A percentile compares a stretch with the other conserved stretches of the same genome.
These are phyloP conservation scores for Sphagnum magellanicum DNA, from an alignment of 228 moss, liverwort and hornwort genomes.

Conservation along the genomic window DNA sequence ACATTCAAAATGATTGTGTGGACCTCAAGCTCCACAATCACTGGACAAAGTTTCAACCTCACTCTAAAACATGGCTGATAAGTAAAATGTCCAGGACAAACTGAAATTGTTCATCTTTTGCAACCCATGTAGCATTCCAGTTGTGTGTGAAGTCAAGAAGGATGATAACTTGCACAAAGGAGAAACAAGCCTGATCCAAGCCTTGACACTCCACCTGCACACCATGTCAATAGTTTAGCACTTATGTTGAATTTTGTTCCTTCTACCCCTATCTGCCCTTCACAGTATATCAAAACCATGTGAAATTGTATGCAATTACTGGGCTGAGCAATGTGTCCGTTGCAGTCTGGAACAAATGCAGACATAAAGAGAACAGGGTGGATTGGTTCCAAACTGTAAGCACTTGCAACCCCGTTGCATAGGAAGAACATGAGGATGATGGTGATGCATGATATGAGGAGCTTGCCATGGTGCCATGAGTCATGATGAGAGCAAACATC, in stretches of 20 bases:
- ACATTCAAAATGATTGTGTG: too few relatives aligned
- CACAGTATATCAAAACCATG: too few relatives aligned
- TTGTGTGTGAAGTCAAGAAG: constrained; percentile 92
- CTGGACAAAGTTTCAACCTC: too few relatives aligned
- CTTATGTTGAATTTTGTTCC: too few relatives aligned
- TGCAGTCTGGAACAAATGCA: too few relatives aligned
- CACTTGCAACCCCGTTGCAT: constrained; percentile 70
- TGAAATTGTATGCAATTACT: too few relatives aligned
- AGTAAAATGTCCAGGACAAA: constrained; percentile 12
- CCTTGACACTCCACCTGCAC: constrained; percentile 70
- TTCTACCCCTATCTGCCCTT: too few relatives aligned
- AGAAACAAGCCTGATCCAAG: constrained; percentile 92
- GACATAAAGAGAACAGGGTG: too few relatives aligned
- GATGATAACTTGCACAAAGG: constrained; percentile 87
- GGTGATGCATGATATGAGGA: constrained; percentile 62
- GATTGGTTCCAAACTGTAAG: constrained; percentile 45
- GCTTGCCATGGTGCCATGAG: constrained; percentile 91
- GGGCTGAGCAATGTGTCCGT: too few relatives aligned
- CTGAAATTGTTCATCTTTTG: constrained; percentile 90
- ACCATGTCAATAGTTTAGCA: not conserved
- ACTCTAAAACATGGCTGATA: too few relatives aligned
- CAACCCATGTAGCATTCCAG: constrained; percentile 97
- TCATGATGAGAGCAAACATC: constrained; percentile 75
- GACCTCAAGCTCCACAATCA: too few relatives aligned
- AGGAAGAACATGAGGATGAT: constrained; percentile 74